Evolutionary conservation across 1,284 basidiomycete genomes (phyloP).

Genomic region (Leucoagaricus sp.): DNA sequence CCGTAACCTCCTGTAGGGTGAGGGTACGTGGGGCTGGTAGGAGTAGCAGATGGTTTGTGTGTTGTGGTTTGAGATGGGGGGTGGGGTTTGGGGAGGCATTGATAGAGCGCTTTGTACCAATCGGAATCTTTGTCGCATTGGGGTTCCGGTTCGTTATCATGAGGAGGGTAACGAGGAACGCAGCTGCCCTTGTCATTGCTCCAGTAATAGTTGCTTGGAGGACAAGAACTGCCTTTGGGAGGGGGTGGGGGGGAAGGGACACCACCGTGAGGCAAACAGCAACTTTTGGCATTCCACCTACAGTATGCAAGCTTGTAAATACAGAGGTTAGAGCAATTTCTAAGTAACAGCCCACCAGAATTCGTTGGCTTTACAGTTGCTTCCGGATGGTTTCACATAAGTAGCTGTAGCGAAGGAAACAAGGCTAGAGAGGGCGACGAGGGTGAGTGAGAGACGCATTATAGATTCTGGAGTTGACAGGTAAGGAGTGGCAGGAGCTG

Average conservation of each 20-base stretch:
- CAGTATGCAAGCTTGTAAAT: background rate
- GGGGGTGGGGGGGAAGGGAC: slow-evolving; percentile 42
- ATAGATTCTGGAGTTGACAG: background rate
- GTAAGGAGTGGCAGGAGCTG: slow-evolving; percentile 5
- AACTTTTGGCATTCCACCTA: slow-evolving; percentile 46
- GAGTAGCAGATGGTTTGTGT: slow-evolving; percentile 38
- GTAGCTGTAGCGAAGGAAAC: slow-evolving; percentile 10
- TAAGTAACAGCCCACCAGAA: slow-evolving; percentile 40
- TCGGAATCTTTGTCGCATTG: slow-evolving; percentile 49
- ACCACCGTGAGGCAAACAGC: slow-evolving; percentile 55
- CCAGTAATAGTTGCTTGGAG: slow-evolving; percentile 46
- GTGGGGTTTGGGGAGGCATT: slow-evolving; percentile 43
- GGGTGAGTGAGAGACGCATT: slow-evolving; percentile 10
- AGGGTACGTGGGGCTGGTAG: too few relatives aligned
- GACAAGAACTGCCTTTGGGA: slow-evolving; percentile 45
- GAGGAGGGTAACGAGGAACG: slow-evolving; percentile 39
- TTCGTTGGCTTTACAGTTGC: slow-evolving; percentile 33
- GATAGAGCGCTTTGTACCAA: slow-evolving; percentile 43
- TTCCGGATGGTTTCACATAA: slow-evolving; percentile 6
- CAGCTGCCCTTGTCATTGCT: slow-evolving; percentile 47
- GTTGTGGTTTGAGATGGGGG: slow-evolving; percentile 36
- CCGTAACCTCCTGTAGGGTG: background rate
- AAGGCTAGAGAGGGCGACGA: slow-evolving; percentile 7
- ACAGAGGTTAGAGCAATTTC: slow-evolving; percentile 12
- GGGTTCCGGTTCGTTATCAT: slow-evolving; percentile 42